Base-by-base conservation (phyloP, 2,329 filamentous ascomycete species). In the Xylariales sp. region DNA sequence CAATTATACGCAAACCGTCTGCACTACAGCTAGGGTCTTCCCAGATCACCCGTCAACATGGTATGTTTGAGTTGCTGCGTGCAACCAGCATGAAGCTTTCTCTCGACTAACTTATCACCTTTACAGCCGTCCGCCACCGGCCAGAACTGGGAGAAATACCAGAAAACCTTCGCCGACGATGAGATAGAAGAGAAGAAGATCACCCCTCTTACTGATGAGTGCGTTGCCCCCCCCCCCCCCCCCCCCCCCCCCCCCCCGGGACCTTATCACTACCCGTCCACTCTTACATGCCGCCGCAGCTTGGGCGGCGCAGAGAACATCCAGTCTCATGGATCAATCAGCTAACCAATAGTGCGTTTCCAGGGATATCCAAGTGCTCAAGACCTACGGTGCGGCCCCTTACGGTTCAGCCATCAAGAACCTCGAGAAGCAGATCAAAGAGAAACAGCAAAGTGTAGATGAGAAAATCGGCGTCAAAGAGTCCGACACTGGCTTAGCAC, bases 121-220 rank as follows among this genome's bases (percentile, higher is more conserved):
- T n/a, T n/a, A n/a, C 79, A 96, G 90, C 90, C 90, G 76, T 91
- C 87, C 72, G 91, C 93, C 67, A 95, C 85, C 57, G 93, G 93
- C 63, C 70, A 77, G 66, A 88, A 81, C 78, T 98, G 93, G 93
- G 93, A 98, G 78, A 97, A 97, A 74, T 97, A 95, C 76, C 80
- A 87, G 72, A 96, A 97, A 78, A 90, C 83, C 61, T 98, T 88
- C 61, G 91, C 85, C 60, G 93, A 98, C 60, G 93, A 98, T 56
- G 93, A 97, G 65, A 75, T 90, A 66, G 89, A 95, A 63, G 93
- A 98, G 78, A 98, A 98, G 84, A 98, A 98, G 81, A 98, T 98
- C 61, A 91, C 89, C 43, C 93, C 93, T 50, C 74, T 98, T 46
- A 85, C 90, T 52, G 93, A 97, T 72, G 93, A 97, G 91, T 96